Conservation (phyloP, 306 rosid species). For the Gynostemma pentaphyllum region DNA sequence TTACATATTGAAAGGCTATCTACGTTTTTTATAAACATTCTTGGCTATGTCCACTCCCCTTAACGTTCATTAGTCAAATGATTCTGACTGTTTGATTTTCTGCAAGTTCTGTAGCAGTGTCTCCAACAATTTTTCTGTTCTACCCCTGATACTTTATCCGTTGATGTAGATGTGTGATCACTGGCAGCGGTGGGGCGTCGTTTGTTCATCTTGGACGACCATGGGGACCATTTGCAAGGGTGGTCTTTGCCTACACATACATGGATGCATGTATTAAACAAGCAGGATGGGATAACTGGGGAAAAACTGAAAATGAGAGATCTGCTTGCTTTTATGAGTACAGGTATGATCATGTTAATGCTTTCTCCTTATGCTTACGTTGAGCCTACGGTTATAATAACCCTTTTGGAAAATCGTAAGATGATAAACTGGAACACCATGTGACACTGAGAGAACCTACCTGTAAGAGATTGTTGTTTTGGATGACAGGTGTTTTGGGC, state of each 20-base stretch:
- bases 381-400: not conserved
- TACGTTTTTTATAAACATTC: not conserved
- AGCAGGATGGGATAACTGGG: constrained; percentile 85
- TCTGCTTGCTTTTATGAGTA: constrained; percentile 74
- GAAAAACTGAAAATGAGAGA: constrained; percentile 58
- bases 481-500: constrained; percentile 58
- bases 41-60: not conserved
- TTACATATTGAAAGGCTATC: not conserved
- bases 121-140: not conserved
- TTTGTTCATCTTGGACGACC: constrained; percentile 70
- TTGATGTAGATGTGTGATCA: constrained; percentile 62
- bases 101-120: not conserved
- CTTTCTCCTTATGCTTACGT: not conserved
- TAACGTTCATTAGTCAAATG: not conserved
- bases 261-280: constrained; percentile 64
- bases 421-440: not conserved
- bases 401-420: not conserved
- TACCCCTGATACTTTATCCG: not conserved
- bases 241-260: constrained; percentile 60
- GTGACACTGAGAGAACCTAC: not conserved
- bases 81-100: not conserved
- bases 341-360: constrained; percentile 28
- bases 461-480: not conserved
- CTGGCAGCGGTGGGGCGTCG: constrained; percentile 51
- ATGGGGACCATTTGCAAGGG: constrained; percentile 94